Evolutionary conservation across 2,329 filamentous ascomycete genomes (phyloP).

Genomic region (Fusarium mangiferae): DNA sequence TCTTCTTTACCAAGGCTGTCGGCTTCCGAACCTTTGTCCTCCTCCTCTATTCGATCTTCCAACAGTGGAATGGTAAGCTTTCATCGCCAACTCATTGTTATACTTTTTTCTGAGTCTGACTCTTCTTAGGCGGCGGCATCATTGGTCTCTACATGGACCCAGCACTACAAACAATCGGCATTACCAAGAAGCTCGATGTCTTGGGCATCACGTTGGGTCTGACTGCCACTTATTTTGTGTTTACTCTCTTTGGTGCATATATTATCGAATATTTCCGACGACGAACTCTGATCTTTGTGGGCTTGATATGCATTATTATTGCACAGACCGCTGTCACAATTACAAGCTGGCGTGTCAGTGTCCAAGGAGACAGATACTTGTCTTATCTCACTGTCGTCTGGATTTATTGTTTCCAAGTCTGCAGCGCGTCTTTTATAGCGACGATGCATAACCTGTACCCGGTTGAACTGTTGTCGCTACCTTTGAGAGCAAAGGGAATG

Average conservation of each 20-base stretch:
- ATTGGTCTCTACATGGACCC: constrained; percentile 35
- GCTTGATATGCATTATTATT: constrained; percentile 28
- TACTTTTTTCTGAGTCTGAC: background rate
- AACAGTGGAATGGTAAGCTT: constrained; percentile 35
- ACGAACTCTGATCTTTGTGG: constrained; percentile 34
- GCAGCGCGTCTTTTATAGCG: constrained; percentile 39
- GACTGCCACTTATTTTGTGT: constrained; percentile 38
- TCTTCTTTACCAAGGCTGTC: constrained; percentile 35
- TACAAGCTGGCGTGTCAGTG: constrained; percentile 31
- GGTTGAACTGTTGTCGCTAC: constrained; percentile 35
- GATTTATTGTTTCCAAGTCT: constrained; percentile 39
- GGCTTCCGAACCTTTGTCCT: constrained; percentile 28
- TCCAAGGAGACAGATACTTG: background rate
- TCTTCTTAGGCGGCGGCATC: constrained; percentile 10
- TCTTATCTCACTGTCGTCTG: constrained; percentile 32
- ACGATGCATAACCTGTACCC: constrained; percentile 41
- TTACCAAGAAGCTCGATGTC: constrained; percentile 24
- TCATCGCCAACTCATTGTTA: background rate
- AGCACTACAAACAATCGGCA: constrained; percentile 29
- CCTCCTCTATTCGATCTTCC: constrained; percentile 32
- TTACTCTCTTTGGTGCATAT: constrained; percentile 35
- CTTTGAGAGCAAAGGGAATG: constrained; percentile 40
- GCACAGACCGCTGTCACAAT: constrained; percentile 38
- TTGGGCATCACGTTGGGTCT: constrained; percentile 35
- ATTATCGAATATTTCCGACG: constrained; percentile 35